Evolutionary conservation across 768 basidiomycete genomes (phyloP), one percentile per base, ranked within the genome.

Genomic region (Phanerochaete sordida): DNA sequence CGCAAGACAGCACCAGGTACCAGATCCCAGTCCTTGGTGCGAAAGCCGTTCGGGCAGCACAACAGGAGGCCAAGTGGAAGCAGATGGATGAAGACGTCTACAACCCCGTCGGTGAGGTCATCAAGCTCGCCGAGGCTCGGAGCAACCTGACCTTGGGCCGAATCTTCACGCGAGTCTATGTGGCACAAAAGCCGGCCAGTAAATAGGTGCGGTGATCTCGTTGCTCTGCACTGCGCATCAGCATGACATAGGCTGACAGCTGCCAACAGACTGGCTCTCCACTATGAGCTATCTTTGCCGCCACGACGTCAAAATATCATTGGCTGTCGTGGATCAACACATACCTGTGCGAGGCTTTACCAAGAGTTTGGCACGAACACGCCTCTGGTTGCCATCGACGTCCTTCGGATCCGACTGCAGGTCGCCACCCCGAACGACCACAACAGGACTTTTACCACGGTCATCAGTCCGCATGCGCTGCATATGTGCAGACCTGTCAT

Each of bases 71-170:
- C 46, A 63, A 63, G 56, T 64, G 60, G 58, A 68, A 67, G 53
- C 64, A 68, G 2, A 64, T 80, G 30, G 73, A 76, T 19, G 72
- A 72, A 15, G 72, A 69, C 24, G 77, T 75, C 2, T 80, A 79
- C 77, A 74, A 75, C 31, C 76, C 80, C 28, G 66, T 88, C 1
- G 78, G 80, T 24, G 80, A 86, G 65, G 78, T 81, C 1, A 75
- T 85, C 43, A 76, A 73, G 58, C 78, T 88, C 78, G 85, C 84
- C 23, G 87, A 88, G 67, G 83, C 79, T 13, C 76, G 78, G 65
- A 75, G 81, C 49, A 68, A 70, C 21, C 55, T 88, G 51, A 77
- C 73, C 4, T 70, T 87, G 56, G 86, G 85, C 37, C 78, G 81
- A 66, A 68, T 82, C 37, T 55, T 57, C 53, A 30, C 23, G 43